Evolutionary conservation across 495 filamentous ascomycete genomes (phyloP).

Genomic region (Lophiotrema nucula): DNA sequence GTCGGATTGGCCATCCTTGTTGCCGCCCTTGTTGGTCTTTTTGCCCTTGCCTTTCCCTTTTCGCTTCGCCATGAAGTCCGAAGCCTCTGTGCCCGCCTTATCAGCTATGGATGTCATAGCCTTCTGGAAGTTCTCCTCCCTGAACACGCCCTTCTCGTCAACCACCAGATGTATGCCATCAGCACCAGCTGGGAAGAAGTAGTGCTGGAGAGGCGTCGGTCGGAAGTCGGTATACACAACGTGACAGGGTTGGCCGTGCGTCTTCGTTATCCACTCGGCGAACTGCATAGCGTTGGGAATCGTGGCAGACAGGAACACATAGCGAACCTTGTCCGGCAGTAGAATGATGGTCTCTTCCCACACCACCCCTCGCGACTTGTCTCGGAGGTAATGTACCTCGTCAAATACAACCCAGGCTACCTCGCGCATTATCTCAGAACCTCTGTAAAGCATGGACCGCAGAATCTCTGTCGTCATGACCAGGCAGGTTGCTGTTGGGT

Average conservation of each 20-base stretch:
- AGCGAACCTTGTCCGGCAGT: conserved; percentile 94
- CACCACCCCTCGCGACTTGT: conserved; percentile 85
- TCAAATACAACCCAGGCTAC: conserved; percentile 97
- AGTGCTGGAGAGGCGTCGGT: conserved; percentile 93
- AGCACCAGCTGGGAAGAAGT: conserved; percentile 91
- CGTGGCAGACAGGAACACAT: conserved; percentile 97
- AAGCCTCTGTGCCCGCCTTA: conserved; percentile 79
- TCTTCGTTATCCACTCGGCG: conserved; percentile 97
- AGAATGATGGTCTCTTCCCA: conserved; percentile 99
- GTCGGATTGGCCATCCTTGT: conserved; percentile 63
- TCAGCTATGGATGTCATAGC: conserved; percentile 89
- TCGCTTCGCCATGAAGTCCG: conserved; percentile 70
- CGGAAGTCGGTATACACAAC: conserved; percentile 98
- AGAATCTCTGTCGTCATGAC: conserved; percentile 99
- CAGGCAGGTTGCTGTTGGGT: conserved; percentile 93
- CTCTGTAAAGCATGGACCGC: conserved; percentile 95
- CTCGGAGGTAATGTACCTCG: conserved; percentile 97
- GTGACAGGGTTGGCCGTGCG: conserved; percentile 93
- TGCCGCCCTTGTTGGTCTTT: conserved; percentile 81
- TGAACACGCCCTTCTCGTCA: conserved; percentile 91
- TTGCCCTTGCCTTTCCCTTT: conserved; percentile 90
- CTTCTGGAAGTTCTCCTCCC: conserved; percentile 94
- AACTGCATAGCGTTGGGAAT: conserved; percentile 99
- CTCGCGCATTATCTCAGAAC: conserved; percentile 98
- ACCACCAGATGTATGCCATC: conserved; percentile 94